These are phyloP conservation scores for Mortierella sp. DNA, from an alignment of 371 early-diverging fungal species.

Conservation along the genomic window DNA sequence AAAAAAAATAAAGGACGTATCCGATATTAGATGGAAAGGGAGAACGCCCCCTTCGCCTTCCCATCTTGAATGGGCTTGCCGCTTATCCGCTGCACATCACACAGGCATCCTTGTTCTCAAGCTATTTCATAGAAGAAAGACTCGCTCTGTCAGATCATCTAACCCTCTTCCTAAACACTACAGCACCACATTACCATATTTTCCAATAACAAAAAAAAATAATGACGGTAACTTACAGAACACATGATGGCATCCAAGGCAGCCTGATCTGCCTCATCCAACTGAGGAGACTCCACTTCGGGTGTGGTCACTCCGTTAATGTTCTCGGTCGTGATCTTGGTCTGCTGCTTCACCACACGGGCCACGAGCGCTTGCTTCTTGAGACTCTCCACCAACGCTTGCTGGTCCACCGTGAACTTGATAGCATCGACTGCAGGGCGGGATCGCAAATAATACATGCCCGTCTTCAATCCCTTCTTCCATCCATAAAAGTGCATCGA, in stretches of 20 bases:
- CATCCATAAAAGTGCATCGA: constrained; percentile 99
- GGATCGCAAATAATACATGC: constrained; percentile 99
- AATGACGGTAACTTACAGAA: constrained; percentile 56
- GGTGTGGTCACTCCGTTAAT: constrained; percentile 33
- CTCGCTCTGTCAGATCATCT: not conserved
- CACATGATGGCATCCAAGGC: constrained; percentile 70
- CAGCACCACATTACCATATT: not conserved
- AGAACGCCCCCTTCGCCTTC: not conserved
- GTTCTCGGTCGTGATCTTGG: constrained; percentile 14
- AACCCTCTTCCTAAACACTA: not conserved
- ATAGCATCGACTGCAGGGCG: constrained; percentile 98
- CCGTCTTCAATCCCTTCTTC: constrained; percentile 98
- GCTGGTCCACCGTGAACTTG: constrained; percentile 84
- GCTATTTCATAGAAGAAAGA: constrained; percentile 7
- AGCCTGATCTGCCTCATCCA: constrained; percentile 54
- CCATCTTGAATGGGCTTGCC: not conserved
- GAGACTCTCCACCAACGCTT: constrained; percentile 50
- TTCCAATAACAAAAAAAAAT: not conserved
- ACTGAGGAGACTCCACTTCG: constrained; percentile 60
- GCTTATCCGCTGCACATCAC: constrained; percentile 75
- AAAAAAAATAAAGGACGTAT: not conserved
- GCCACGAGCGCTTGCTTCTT: constrained; percentile 50
- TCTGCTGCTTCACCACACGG: constrained; percentile 48
- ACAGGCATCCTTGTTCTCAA: constrained; percentile 83
- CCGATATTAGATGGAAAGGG: not conserved